Evolutionary conservation across 495 filamentous ascomycete species (phyloP), one percentile per base, ranked within the genome.

Genomic region (Penicillium maclennaniae): DNA sequence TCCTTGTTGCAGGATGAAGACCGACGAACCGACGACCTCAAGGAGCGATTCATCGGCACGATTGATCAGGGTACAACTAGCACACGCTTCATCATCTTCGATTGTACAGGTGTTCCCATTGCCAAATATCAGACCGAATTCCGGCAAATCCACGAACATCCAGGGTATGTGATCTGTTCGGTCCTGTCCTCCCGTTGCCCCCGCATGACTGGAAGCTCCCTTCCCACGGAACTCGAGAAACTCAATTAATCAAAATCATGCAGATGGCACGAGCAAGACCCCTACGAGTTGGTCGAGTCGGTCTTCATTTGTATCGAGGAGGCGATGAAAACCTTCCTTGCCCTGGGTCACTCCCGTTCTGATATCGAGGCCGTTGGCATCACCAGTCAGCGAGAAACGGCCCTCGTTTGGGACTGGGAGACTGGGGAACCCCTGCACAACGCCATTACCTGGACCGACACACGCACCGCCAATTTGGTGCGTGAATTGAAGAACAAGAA

Each of bases 181-280:
- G 39, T 38, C 43, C 49, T 44, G 36, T 20, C 42, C 50, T 27
- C 47, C 50, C 36, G 34, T 27, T 7, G n/a, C n/a, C 20, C 20
- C 39, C 31, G 37, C 45, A 16, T 40, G 15, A 43, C 15, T 17
- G 26, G 12, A 14, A 23, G 28, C 47, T 7, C 7, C 37, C 17
- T 23, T 23, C 23, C 23, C 23, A 23, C 23, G 23, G 5, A 23
- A 23, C 31, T 20, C 17, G 9, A 38, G 17, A 17, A 43, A 43
- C 1, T 10, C 21, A 17, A 36, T 58, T 54, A 43, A 49, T 49
- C 34, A 41, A 10, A 19, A 17, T 8, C 7, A 6, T 40, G 51
- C 68, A 95, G 92, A 66, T 96, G 91, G 91, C 88, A 96, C 66
- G 92, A 97, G 68, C 92, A 97, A 63, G 88, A 96, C 60, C 89